Evolutionary conservation across 1,284 basidiomycete species (phyloP).

Genomic region (Ustilago curta): DNA sequence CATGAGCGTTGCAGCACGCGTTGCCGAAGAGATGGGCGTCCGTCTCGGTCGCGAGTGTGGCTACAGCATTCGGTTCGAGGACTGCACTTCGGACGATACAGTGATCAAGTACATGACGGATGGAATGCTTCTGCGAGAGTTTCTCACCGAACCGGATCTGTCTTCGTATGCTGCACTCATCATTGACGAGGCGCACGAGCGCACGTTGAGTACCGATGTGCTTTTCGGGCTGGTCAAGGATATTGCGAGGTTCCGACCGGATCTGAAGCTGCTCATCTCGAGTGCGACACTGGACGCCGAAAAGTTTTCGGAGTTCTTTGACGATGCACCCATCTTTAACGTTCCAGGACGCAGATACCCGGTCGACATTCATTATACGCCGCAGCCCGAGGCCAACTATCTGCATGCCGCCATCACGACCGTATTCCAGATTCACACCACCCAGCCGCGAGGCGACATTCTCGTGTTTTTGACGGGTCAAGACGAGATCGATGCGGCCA

Average conservation of each 20-base stretch:
- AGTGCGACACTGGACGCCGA: conserved; percentile 68
- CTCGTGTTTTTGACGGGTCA: conserved; percentile 98
- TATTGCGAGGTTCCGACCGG: conserved; percentile 66
- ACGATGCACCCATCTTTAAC: conserved; percentile 68
- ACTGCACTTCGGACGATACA: conserved; percentile 90
- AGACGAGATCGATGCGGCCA: conserved; percentile 96
- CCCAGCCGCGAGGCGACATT: conserved; percentile 97
- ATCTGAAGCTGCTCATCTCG: conserved; percentile 66
- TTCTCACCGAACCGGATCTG: conserved; percentile 67
- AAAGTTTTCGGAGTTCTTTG: conserved; percentile 68
- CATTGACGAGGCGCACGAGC: conserved; percentile 69
- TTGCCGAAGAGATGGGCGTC: conserved; percentile 97
- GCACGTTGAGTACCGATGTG: conserved; percentile 67
- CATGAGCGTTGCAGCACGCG: conserved; percentile 98
- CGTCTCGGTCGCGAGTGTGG: conserved; percentile 97
- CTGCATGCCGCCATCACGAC: conserved; percentile 98
- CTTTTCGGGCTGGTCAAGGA: conserved; percentile 68
- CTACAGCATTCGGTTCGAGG: conserved; percentile 95
- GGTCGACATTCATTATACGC: conserved; percentile 94
- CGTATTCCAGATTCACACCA: conserved; percentile 98
- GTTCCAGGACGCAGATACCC: conserved; percentile 97
- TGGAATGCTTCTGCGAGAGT: conserved; percentile 69
- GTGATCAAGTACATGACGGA: conserved; percentile 69
- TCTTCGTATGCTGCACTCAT: conserved; percentile 65
- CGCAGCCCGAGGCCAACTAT: conserved; percentile 75